phyloP scores from a whole-genome alignment of 2,329 filamentous ascomycete species.

The Ophiostoma tasmaniense region DNA sequence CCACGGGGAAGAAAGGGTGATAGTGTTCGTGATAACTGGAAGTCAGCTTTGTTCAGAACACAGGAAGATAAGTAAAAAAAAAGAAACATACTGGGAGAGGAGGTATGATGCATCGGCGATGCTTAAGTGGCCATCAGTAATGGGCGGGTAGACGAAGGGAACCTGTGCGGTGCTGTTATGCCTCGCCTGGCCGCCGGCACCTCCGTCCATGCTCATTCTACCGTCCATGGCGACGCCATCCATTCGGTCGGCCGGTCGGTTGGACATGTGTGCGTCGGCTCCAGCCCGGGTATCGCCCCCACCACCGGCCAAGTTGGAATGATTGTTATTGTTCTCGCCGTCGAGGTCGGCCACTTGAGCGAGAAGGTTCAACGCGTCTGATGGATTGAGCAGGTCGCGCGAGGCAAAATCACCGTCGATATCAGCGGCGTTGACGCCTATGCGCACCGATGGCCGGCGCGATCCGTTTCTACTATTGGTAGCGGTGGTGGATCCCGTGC shows the following conservation, averaged over 20 bases:
- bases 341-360: constrained; percentile 35
- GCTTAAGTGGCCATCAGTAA: constrained; percentile 27
- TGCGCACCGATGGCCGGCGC: constrained; percentile 7
- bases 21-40: constrained; percentile 51
- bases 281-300: background rate
- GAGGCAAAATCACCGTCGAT: constrained; percentile 35
- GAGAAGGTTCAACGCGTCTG: constrained; percentile 34
- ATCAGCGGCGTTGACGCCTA: constrained; percentile 12
- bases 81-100: constrained; percentile 23
- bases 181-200: background rate
- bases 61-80: background rate
- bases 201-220: background rate
- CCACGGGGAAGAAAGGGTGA: constrained; percentile 62
- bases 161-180: background rate
- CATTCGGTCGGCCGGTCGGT: background rate
- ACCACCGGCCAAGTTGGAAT: background rate
- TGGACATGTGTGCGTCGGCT: background rate
- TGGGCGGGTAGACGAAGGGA: constrained; percentile 26
- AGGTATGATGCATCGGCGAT: constrained; percentile 24
- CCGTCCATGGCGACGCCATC: background rate
- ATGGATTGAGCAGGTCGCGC: constrained; percentile 34
- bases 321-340: constrained; percentile 7
- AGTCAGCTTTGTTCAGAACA: background rate
- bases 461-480: background rate
- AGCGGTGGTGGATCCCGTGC: background rate